Base-by-base conservation (phyloP, 495 filamentous ascomycete genomes). In the Wilcoxina mikolae region DNA sequence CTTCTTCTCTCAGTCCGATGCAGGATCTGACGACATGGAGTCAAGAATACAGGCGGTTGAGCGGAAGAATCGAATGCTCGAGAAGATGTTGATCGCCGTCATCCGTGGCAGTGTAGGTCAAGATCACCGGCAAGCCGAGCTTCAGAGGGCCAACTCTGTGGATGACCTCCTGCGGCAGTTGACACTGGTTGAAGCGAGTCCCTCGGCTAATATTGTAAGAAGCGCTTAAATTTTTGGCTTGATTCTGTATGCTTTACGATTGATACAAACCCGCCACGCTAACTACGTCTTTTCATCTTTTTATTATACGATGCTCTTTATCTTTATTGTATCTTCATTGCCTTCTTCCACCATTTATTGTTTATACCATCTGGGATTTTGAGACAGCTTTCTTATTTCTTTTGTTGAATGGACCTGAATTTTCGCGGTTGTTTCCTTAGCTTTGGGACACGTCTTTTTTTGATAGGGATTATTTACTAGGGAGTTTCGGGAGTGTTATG, bases 21-120 rank as follows among this genome's bases (percentile, higher is more conserved):
- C 15, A 15, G 31, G 15, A 35, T 35, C 39, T 18, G 39, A 9
- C 9, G 39, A 43, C 9, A 51, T 70, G 22, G 64, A 64, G 38
- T 54, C 57, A 28, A 49, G 65, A 23, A 47, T 67, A 41, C 38
- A 59, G 35, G 65, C 56, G 11, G 33, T 70, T 18, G 68, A 70
- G 51, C 55, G 60, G n/a, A 70, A 70, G 51, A 66, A 68, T 45
- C 46, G 52, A 18, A 57, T 70, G 56, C 56, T 70, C 25, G 67
- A 70, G 49, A 55, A 61, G 28, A 58, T 60, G n/a, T 59, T 70
- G 31, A 58, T 70, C 53, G 68, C 68, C 1, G 65, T 68, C 39
- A 56, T 70, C 39, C 62, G 62, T 56, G 55, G 62, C 18, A 48
- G 58, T 11, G 56, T 64, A 31, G 60, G 61, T 3, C 56, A 59